Base-by-base conservation (phyloP, 1,284 basidiomycete species). In the Heterobasidion occidentale region DNA sequence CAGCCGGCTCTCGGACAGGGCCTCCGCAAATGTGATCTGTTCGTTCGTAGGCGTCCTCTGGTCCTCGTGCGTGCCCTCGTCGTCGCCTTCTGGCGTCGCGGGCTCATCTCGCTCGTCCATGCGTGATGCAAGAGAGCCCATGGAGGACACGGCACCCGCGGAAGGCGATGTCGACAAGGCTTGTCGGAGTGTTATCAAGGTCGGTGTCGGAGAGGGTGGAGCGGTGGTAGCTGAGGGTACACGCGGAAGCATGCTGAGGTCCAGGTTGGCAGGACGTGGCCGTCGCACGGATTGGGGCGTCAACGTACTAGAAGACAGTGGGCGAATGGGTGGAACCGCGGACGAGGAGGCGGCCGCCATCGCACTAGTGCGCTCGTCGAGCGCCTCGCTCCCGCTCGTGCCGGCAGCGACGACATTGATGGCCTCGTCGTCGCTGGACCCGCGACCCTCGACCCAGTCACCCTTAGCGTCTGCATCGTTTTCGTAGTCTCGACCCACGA, bases 341-440 rank as follows among this genome's bases (percentile, higher is more conserved):
- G 64, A 59, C 53, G 67, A 68, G 17, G 74, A 66, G 4, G 71
- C 70, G 34, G 74, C 55, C 6, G 65, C 66, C 51, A 74, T 75
- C 14, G 82, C 76, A 66, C 89, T 91, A 0, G 89, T 92, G 35
- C 89, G 80, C 67, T 92, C 89, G 63, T 92, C 90, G 54, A 92
- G 68, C 33, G 84, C 83, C 63, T 86, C 86, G 63, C 87, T 86
- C 12, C 89, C 89, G 59, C 86, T 88, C 9, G 86, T 77, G 14
- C 82, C 87, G 9, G 89, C 89, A 1, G 89, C 85, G 47, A 90
- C 80, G 48, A 89, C 74, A 63, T 89, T 82, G 56, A 92, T 88
- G 12, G 88, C 90, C 68, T 92, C 90, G 53, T 92, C 89, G 60
- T 92, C 90, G 63, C 88, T 90, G 3, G 79, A 83, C 35, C 68